A percentile compares a stretch with the other conserved stretches of the same genome.
Evolutionary conservation across 129 eudicot species (phyloP).

Genomic region (Flaveria brownii): DNA sequence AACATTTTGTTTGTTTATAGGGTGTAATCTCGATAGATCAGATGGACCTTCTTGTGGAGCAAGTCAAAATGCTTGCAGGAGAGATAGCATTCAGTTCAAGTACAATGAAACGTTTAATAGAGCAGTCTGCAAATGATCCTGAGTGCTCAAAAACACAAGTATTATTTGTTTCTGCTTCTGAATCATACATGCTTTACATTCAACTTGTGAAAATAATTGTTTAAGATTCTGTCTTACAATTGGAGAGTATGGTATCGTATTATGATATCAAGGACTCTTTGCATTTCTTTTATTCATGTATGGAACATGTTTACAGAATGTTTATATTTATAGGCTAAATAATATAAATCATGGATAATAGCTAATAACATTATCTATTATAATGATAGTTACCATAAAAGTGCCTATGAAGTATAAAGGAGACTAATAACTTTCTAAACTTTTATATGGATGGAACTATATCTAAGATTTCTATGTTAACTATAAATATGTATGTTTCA

Average conservation of each 20-base stretch:
- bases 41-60: constrained; percentile 62
- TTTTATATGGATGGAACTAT: background rate
- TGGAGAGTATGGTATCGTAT: background rate
- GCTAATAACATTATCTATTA: background rate
- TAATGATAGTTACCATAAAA: background rate
- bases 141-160: constrained; percentile 74
- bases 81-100: constrained; percentile 64
- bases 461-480: constrained; percentile 16
- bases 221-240: background rate
- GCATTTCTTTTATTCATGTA: too few species aligned
- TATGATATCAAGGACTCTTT: background rate
- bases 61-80: constrained; percentile 67
- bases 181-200: background rate
- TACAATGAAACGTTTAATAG: constrained; percentile 56
- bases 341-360: too few species aligned
- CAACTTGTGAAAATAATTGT: background rate
- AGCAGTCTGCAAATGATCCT: constrained; percentile 65
- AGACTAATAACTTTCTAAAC: background rate
- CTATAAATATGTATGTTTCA: background rate
- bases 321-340: too few species aligned
- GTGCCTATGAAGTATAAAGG: constrained; percentile 1
- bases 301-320: too few species aligned
- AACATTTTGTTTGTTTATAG: constrained; percentile 35
- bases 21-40: constrained; percentile 53
- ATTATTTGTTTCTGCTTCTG: constrained; percentile 17